A percentile compares a stretch with the other conserved stretches of the same genome.
These are phyloP conservation scores for Yamadazyma friedrichii DNA, from an alignment of 1,139 yeast species.

Conservation along the genomic window DNA sequence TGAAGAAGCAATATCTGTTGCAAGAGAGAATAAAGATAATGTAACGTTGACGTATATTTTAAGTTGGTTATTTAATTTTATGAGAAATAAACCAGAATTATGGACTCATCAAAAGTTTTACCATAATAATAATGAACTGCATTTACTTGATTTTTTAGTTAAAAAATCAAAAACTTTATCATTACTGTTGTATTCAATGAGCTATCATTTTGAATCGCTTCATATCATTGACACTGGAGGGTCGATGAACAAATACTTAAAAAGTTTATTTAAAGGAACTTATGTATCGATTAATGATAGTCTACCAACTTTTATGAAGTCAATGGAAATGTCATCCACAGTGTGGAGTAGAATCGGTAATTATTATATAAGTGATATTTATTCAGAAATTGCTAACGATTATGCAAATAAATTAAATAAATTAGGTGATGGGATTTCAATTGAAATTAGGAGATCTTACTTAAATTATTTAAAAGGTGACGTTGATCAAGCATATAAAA, in stretches of 20 bases:
- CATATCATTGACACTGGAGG: conserved; percentile 54
- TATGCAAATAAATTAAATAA: conserved; percentile 29
- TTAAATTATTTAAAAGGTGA: conserved; percentile 38
- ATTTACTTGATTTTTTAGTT: conserved; percentile 62
- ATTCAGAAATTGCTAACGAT: conserved; percentile 43
- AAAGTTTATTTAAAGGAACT: conserved; percentile 52
- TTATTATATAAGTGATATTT: conserved; percentile 42
- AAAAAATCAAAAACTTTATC: conserved; percentile 55
- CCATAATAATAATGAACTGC: conserved; percentile 48
- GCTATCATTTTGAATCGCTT: conserved; percentile 59
- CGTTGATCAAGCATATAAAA: conserved; percentile 31
- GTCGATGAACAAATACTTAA: conserved; percentile 44
- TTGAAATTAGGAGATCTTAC: conserved; percentile 38
- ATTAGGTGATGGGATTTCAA: conserved; percentile 35
- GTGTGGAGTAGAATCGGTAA: conserved; percentile 56
- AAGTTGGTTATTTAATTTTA: conserved; percentile 75
- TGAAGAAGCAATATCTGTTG: conserved; percentile 85
- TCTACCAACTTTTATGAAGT: conserved; percentile 39
- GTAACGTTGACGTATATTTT: conserved; percentile 73
- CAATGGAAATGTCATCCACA: conserved; percentile 45
- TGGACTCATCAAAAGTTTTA: conserved; percentile 42
- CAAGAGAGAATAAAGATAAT: conserved; percentile 80
- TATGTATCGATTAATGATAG: conserved; percentile 49
- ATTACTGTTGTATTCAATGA: conserved; percentile 52
- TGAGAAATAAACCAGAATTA: conserved; percentile 64